A percentile compares a stretch with the other conserved stretches of the same genome.
Evolutionary conservation across 129 eudicot species (phyloP).

Genomic region (Rutidosis leptorrhynchoides): DNA sequence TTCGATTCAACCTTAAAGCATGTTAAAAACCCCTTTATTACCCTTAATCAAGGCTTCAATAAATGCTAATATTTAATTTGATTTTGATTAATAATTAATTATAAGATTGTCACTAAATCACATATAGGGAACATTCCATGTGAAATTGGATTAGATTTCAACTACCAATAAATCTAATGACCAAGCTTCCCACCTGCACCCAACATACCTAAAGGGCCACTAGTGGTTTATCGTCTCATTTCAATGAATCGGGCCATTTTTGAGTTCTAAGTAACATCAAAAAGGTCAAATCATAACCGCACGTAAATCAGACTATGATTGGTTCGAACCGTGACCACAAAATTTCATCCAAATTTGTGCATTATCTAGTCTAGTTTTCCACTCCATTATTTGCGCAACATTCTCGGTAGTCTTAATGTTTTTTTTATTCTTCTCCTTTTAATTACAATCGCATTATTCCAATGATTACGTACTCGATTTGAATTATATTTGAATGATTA

Average conservation of each 20-base stretch:
- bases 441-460: too few species aligned
- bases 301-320: neutral
- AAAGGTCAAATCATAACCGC: conserved; percentile 1
- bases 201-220: conserved; percentile 7
- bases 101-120: conserved; percentile 22
- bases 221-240: neutral
- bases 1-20: too few species aligned
- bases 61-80: neutral
- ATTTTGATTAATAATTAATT: too few species aligned
- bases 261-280: conserved; percentile 1
- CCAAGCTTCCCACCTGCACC: neutral
- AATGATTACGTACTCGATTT: too few species aligned
- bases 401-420: conserved; percentile 15
- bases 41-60: conserved; percentile 11
- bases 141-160: conserved; percentile 24
- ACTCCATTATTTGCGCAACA: conserved; percentile 12
- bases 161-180: conserved; percentile 16
- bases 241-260: conserved; percentile 27
- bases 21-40: conserved; percentile 13
- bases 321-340: conserved; percentile 7
- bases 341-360: conserved; percentile 2
- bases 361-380: conserved; percentile 8
- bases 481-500: too few species aligned
- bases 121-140: conserved; percentile 34
- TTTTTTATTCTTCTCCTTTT: neutral